A percentile compares a stretch with the other conserved stretches of the same genome.
Evolutionary conservation across 1,284 basidiomycete genomes (phyloP).

Genomic region (Leccinum griseonigrum): DNA sequence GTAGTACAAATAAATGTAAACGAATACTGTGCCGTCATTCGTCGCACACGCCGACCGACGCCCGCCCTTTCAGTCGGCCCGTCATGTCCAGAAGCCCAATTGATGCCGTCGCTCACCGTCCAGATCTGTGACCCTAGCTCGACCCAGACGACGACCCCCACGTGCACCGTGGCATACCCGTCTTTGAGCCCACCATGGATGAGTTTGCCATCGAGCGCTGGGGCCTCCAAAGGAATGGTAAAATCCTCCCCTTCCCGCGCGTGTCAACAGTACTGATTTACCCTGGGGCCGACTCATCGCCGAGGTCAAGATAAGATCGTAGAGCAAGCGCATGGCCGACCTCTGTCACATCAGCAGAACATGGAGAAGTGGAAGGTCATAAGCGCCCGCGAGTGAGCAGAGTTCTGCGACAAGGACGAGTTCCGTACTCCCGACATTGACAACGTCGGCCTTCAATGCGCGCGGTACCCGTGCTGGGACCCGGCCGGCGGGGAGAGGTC

Average conservation of each 20-base stretch:
- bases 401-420: conserved; percentile 72
- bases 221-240: conserved; percentile 91
- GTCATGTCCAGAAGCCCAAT: conserved; percentile 19
- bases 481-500: conserved; percentile 18
- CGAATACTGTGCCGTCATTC: no score
- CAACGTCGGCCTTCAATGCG: conserved; percentile 56
- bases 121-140: conserved; percentile 50
- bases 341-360: conserved; percentile 85
- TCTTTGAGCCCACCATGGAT: conserved; percentile 88
- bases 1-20: not conserved
- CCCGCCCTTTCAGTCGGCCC: not conserved
- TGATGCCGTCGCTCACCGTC: conserved; percentile 50
- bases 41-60: conserved; percentile 10
- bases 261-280: conserved; percentile 4
- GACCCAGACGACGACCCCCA: conserved; percentile 80
- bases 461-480: conserved; percentile 39
- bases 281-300: conserved; percentile 69
- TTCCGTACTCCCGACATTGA: conserved; percentile 66
- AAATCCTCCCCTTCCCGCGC: conserved; percentile 28
- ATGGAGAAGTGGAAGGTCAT: conserved; percentile 82
- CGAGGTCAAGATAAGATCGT: conserved; percentile 81
- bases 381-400: conserved; percentile 83
- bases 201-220: conserved; percentile 86
- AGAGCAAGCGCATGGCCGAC: conserved; percentile 86
- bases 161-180: conserved; percentile 87